These are phyloP conservation scores for Oropetium thomaeum DNA, from an alignment of 176 grass and related monocot species.

Conservation along the genomic window DNA sequence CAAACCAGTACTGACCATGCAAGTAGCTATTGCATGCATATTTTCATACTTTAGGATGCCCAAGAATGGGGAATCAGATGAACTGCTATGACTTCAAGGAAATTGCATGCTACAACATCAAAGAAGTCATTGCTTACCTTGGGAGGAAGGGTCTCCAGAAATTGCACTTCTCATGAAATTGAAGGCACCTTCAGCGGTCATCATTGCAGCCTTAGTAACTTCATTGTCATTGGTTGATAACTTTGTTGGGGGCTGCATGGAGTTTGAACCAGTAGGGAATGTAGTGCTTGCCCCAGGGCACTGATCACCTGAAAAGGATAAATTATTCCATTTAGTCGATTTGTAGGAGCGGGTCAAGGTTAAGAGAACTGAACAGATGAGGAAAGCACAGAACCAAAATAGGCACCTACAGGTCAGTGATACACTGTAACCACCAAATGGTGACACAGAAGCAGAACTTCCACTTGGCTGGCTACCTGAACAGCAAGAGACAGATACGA, in stretches of 20 bases:
- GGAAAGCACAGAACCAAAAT: constrained; percentile 30
- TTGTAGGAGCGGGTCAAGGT: neutral
- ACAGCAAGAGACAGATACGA: constrained; percentile 52
- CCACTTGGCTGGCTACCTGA: constrained; percentile 34
- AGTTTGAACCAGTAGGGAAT: constrained; percentile 37
- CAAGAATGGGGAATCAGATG: neutral
- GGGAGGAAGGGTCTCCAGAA: constrained; percentile 12
- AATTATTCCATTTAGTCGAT: constrained; percentile 27
- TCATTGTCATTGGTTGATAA: constrained; percentile 35
- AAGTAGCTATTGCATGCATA: constrained; percentile 9
- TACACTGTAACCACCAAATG: constrained; percentile 38
- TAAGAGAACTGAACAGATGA: neutral
- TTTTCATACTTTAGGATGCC: neutral
- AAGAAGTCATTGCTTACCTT: constrained; percentile 36
- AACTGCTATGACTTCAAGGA: neutral
- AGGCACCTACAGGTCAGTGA: constrained; percentile 48
- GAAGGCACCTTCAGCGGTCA: constrained; percentile 53
- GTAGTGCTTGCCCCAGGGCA: constrained; percentile 42
- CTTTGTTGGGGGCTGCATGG: constrained; percentile 26
- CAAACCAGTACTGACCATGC: neutral
- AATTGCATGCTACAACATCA: neutral
- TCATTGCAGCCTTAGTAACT: constrained; percentile 50
- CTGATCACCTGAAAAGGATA: constrained; percentile 59
- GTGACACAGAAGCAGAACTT: constrained; percentile 29
- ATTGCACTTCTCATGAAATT: constrained; percentile 52